phyloP scores from a whole-genome alignment of 768 basidiomycete genomes.

The Rhizopogon roseolus region DNA sequence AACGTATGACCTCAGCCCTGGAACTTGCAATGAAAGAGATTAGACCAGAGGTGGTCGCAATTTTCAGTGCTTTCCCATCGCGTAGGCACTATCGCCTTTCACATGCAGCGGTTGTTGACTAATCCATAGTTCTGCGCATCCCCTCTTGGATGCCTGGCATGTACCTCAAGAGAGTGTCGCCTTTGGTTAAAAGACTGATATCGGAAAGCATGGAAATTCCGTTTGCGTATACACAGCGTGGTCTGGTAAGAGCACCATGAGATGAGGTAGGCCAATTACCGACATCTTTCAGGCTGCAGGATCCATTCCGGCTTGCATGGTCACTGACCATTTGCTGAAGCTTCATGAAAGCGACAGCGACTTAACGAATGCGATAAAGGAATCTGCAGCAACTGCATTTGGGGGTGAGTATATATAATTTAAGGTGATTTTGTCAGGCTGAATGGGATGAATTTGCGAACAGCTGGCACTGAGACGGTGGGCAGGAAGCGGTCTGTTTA shows the following conservation, averaged over 20 bases:
- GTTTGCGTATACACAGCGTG: conserved; percentile 13
- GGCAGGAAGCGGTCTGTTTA: background rate
- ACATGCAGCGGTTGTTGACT: background rate
- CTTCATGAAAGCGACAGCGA: background rate
- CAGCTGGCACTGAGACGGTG: conserved; percentile 1
- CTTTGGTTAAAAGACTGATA: conserved; percentile 9
- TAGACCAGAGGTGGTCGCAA: background rate
- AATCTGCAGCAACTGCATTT: background rate
- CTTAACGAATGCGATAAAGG: background rate
- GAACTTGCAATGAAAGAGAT: background rate
- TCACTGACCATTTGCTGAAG: background rate
- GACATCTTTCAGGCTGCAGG: conserved; percentile 1
- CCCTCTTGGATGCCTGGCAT: conserved; percentile 9
- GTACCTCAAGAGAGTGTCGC: conserved; percentile 7
- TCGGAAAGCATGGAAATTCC: conserved; percentile 13
- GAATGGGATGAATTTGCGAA: background rate
- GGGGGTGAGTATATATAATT: background rate
- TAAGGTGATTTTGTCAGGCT: background rate
- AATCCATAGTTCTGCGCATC: conserved; percentile 3
- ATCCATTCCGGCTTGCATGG: conserved; percentile 4
- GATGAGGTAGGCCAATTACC: background rate
- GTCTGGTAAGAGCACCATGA: background rate
- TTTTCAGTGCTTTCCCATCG: conserved; percentile 2
- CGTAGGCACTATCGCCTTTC: background rate
- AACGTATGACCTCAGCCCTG: background rate